phyloP scores from a whole-genome alignment of 352 stramenopile species.

The Blastocystis sp. region DNA sequence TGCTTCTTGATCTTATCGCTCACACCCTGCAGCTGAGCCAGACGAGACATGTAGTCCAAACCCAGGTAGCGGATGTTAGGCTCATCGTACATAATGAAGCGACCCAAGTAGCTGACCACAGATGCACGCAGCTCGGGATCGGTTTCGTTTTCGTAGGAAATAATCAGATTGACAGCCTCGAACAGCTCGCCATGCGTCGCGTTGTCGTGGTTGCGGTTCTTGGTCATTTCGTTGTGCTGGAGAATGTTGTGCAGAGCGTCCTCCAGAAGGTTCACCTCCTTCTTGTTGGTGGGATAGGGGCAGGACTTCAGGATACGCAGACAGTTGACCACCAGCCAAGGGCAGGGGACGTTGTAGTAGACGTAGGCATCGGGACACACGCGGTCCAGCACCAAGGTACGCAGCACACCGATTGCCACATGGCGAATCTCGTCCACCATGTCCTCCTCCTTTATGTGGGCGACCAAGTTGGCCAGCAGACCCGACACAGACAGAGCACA shows the following conservation, averaged over 20 bases:
- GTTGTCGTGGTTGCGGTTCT: slow-evolving; percentile 89
- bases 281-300: slow-evolving; percentile 70
- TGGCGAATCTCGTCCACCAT: slow-evolving; percentile 84
- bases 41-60: slow-evolving; percentile 87
- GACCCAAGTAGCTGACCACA: slow-evolving; percentile 83
- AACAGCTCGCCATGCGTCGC: slow-evolving; percentile 90
- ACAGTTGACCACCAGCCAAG: slow-evolving; percentile 86
- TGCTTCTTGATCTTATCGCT: slow-evolving; percentile 80
- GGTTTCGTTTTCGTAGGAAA: slow-evolving; percentile 78
- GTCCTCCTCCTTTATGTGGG: slow-evolving; percentile 70
- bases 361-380: slow-evolving; percentile 86
- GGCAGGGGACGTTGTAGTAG: slow-evolving; percentile 90
- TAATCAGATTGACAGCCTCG: slow-evolving; percentile 92
- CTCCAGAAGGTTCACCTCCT: slow-evolving; percentile 71
- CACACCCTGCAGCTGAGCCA: slow-evolving; percentile 79
- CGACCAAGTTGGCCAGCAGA: slow-evolving; percentile 57
- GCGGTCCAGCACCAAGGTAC: slow-evolving; percentile 84
- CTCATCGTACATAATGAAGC: slow-evolving; percentile 92
- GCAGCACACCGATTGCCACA: slow-evolving; percentile 81
- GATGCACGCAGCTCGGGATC: slow-evolving; percentile 79
- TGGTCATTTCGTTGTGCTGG: slow-evolving; percentile 74
- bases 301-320: slow-evolving; percentile 87
- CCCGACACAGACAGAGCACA: slow-evolving; percentile 54
- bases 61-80: slow-evolving; percentile 94
- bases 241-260: slow-evolving; percentile 84